Conservation (phyloP, 2,329 filamentous ascomycete genomes). For the Fusarium sp. region DNA sequence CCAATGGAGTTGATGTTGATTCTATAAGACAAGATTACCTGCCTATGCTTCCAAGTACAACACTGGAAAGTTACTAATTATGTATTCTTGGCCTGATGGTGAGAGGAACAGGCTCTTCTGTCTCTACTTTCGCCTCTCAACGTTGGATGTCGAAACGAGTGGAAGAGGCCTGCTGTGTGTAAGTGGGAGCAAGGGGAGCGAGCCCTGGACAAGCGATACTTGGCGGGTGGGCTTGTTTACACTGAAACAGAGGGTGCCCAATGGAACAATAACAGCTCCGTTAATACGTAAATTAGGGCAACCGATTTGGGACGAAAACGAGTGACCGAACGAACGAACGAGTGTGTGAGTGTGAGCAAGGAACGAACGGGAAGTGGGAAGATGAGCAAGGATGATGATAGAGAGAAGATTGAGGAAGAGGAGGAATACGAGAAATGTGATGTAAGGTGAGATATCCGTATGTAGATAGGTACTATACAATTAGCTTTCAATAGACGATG, state of each 20-base stretch:
- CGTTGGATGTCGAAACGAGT: slow-evolving; percentile 12
- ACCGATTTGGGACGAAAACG: slow-evolving; percentile 17
- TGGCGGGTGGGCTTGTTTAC: slow-evolving; percentile 9
- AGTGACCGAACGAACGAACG: slow-evolving; percentile 20
- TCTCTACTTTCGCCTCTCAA: not conserved
- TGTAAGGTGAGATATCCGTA: slow-evolving; percentile 7
- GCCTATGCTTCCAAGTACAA: not conserved
- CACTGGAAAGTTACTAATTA: not conserved
- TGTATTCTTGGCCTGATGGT: not conserved
- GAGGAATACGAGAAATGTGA: slow-evolving; percentile 26
- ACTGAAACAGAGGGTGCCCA: slow-evolving; percentile 27
- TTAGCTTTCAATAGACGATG: slow-evolving; percentile 19
- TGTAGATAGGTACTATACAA: not conserved
- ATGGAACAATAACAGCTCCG: slow-evolving; percentile 4
- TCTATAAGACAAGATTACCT: not conserved
- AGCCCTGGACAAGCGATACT: slow-evolving; percentile 1
- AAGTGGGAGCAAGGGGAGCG: slow-evolving; percentile 14
- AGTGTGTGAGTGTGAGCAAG: not conserved
- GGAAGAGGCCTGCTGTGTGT: slow-evolving; percentile 16
- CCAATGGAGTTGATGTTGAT: slow-evolving; percentile 8
- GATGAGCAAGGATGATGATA: slow-evolving; percentile 29
- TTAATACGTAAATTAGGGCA: slow-evolving; percentile 4
- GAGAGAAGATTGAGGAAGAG: slow-evolving; percentile 11
- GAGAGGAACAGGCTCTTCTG: not conserved
- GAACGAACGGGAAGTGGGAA: slow-evolving; percentile 12